These are phyloP conservation scores for Leishmania tropica DNA, from an alignment of 208 protist species.

Conservation along the genomic window DNA sequence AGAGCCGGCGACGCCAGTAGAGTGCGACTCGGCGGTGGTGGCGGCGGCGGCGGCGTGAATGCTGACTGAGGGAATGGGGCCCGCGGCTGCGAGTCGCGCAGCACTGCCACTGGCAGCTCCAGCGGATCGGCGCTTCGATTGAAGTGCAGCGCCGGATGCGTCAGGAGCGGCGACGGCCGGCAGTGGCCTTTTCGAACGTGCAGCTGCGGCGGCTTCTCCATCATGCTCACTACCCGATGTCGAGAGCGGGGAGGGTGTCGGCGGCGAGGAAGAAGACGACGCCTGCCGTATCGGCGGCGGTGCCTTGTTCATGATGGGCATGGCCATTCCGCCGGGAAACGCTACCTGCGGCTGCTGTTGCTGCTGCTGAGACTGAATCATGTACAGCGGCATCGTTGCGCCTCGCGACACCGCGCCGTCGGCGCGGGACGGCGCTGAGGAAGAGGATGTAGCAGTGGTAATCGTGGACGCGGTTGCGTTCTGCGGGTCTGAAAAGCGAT, in stretches of 20 bases:
- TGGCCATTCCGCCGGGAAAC: background rate
- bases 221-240: constrained; percentile 14
- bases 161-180: background rate
- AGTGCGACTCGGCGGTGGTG: background rate
- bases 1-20: background rate
- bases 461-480: background rate
- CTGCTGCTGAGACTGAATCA: background rate
- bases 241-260: constrained; percentile 20
- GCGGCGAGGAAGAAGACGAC: constrained; percentile 14
- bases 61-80: constrained; percentile 11
- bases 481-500: background rate
- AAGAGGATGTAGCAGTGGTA: background rate
- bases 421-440: background rate
- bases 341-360: background rate
- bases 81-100: background rate
- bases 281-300: background rate
- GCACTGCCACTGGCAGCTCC: background rate
- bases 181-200: background rate
- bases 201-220: background rate
- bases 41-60: constrained; percentile 15
- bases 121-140: background rate
- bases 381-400: background rate
- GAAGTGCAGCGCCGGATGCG: background rate
- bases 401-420: background rate
- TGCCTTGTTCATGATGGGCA: background rate